These are phyloP conservation scores for Diversispora epigaea DNA, from an alignment of 192 early-diverging fungal genomes.

Conservation along the genomic window DNA sequence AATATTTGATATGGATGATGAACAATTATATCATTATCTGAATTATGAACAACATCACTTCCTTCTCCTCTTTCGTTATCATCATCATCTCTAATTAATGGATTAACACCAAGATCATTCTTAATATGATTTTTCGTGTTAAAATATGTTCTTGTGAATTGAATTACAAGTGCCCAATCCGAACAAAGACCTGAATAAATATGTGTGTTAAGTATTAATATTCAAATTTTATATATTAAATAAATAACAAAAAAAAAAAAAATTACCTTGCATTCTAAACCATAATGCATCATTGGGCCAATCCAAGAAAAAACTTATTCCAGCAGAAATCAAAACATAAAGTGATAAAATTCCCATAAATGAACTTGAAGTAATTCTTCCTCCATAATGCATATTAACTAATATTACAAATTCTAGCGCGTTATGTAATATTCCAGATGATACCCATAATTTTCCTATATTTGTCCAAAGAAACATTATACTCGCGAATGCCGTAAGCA, in stretches of 20 bases:
- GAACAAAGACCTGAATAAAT: conserved; percentile 30
- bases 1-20: conserved; percentile 32
- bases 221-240: too few species aligned
- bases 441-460: conserved; percentile 44
- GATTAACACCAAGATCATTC: neutral
- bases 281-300: conserved; percentile 43
- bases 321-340: conserved; percentile 32
- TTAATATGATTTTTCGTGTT: conserved; percentile 35
- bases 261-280: conserved; percentile 40
- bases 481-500: conserved; percentile 10
- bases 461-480: conserved; percentile 34
- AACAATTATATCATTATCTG: neutral
- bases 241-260: too few species aligned
- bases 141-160: conserved; percentile 35
- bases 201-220: too few species aligned
- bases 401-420: conserved; percentile 40
- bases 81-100: too few species aligned
- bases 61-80: neutral
- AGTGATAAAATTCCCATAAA: conserved; percentile 36
- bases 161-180: conserved; percentile 36
- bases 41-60: neutral
- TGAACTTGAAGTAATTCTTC: conserved; percentile 34
- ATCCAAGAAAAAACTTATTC: conserved; percentile 34
- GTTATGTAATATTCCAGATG: conserved; percentile 36
- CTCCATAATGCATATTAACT: conserved; percentile 38